Base-by-base conservation (phyloP, 169 alveolate genomes). In the Cryptosporidium viatorum region DNA sequence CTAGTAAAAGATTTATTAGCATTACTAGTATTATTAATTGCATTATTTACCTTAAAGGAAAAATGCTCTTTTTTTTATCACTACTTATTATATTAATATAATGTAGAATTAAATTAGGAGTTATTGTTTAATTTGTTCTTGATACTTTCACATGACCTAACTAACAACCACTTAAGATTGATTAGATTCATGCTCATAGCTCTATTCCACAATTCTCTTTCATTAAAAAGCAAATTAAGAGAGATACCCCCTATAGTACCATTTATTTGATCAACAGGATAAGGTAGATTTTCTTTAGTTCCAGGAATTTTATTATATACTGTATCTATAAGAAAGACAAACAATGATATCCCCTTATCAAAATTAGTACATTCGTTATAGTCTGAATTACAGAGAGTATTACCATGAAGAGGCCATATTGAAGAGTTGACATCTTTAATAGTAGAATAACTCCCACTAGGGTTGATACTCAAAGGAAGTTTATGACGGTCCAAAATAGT, bases 371-470 rank as follows among this genome's bases (percentile, higher is more conserved):
- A 74, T 26, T 74, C 73, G 52, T 37, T 52, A 55, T 58, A 74
- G 18, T 74, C 71, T 35, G 86, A 74, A 74, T 74, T 74, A 37
- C 73, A 52, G 23, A 59, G 59, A 18, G 45, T 58, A 14, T 23
- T 74, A 12, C 86, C 86, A 41, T 74, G 50, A 21, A 74, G 52
- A 12, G 86, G 86, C 71, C 70, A 74, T 12, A 59, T 58, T 9
- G 65, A 39, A 43, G 59, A 52, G 4, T 43, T 8, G 1, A 43
- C 35, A 21, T 55, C 70, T 29, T 35, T 70, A 14, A 74, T 74
- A n/a, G 86, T 74, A 4, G 86, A 74, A 51, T 74, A 74, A 41
- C 71, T 74, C 33, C 86, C 86, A 21, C 31, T 55, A 18, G 86
- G 86, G 18, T 58, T 37, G 6, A 74, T 55, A 21, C 62, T 37